These are phyloP conservation scores for Nothopassalora personata DNA, from an alignment of 2,329 filamentous ascomycete genomes.

Conservation along the genomic window DNA sequence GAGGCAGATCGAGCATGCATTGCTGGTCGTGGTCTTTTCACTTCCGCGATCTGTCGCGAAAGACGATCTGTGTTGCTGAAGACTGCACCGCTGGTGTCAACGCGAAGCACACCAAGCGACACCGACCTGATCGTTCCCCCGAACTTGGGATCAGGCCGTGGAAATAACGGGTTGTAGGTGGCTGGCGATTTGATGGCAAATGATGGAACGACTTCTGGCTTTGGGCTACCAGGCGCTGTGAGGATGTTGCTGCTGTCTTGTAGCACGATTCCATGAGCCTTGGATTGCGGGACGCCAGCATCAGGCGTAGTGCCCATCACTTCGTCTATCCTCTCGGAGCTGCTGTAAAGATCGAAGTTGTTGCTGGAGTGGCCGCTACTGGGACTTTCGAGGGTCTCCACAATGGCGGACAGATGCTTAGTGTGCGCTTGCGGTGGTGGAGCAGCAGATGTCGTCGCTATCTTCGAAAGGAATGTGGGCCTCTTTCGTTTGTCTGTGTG, in stretches of 20 bases:
- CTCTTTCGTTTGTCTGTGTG: constrained; percentile 19
- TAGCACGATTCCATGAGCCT: neutral
- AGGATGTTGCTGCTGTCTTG: neutral
- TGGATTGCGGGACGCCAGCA: neutral
- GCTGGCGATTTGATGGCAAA: constrained; percentile 26
- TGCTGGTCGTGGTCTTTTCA: constrained; percentile 14
- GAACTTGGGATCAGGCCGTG: constrained; percentile 13
- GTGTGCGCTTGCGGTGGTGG: constrained; percentile 20
- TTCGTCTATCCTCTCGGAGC: neutral
- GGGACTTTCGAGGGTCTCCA: constrained; percentile 35
- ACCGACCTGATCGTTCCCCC: constrained; percentile 22
- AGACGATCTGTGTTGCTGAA: constrained; percentile 8
- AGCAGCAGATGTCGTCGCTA: constrained; percentile 15
- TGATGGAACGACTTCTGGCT: constrained; percentile 23
- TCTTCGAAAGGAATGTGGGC: constrained; percentile 22
- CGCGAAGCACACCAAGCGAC: constrained; percentile 24
- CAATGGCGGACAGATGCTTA: constrained; percentile 35
- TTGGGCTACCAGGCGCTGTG: constrained; percentile 22
- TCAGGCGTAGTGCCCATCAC: neutral
- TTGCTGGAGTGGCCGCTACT: neutral
- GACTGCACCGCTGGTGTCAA: constrained; percentile 15
- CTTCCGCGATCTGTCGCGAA: constrained; percentile 3
- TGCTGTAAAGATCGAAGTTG: neutral
- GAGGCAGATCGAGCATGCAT: constrained; percentile 32
- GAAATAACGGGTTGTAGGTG: constrained; percentile 22